Base-by-base conservation (phyloP, 2,329 filamentous ascomycete genomes). In the Tolypocladium endophyticum region DNA sequence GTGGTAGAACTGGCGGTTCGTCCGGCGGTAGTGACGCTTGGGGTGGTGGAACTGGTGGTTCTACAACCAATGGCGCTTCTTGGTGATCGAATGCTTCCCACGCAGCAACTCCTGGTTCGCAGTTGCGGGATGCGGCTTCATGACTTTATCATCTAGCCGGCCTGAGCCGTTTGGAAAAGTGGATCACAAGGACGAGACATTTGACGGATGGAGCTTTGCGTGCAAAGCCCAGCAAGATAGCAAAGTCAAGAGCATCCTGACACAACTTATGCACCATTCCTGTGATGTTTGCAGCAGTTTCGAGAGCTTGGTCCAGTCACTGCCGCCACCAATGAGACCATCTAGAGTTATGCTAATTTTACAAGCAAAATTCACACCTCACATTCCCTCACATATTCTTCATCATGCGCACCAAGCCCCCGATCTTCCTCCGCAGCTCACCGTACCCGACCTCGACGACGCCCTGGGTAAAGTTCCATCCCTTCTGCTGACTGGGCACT, bases 401-500 rank as follows among this genome's bases (percentile, higher is more conserved):
- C 58, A 80, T 58, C 38, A 81, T 73, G 59, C 72, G 74, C 20
- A 67, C 59, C 54, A 81, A 54, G 6, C 75, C 79, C 57, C 68
- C 65, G 25, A 73, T 57, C 71, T 79, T 81, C 28, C 71, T 73
- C 1, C 56, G 61, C 5, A 61, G 25, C 61, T 70, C 60, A 8
- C 79, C 84, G 67, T 88, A 87, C 12, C 85, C 85, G 20, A 87
- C 61, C 61, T 84, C 80, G 14, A 87, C 79, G 7, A 88, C 77
- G 0, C 82, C 84, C 63, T 76, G 81, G 1, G 81, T 79, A 67
- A 88, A 88, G 59, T 81, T 75, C 84, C 85, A 90, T n/a, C 84
- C 86, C 57, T 78, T 76, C 50, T 76, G 74, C 61, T 86, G 85
- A 68, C 85, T 82, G 20, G 72, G 71, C 20, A 99, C 85, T 2